Evolutionary conservation across 2,329 filamentous ascomycete species (phyloP), one percentile per base, ranked within the genome.

Genomic region (Thielaviopsis punctulata): DNA sequence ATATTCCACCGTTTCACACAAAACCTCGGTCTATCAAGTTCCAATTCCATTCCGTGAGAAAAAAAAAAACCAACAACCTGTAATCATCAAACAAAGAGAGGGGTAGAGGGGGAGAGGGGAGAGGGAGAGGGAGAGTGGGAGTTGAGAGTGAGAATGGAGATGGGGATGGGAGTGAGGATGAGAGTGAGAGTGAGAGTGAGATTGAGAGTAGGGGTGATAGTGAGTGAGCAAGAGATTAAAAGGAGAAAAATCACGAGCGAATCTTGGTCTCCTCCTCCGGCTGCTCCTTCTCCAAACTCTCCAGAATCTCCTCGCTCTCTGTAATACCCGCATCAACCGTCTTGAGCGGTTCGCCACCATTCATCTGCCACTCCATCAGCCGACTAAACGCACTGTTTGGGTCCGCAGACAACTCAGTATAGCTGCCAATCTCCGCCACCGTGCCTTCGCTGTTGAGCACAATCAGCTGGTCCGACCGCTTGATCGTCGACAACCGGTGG

Each of bases 331-430:
- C 64, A 9, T 62, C 63, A 8, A n/a, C 15, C 5, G n/a, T 46
- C 13, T 2, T 59, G 59, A n/a, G 61, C 63, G 56, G 62, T 52
- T 94, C 87, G 8, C 84, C 84, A 12, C 89, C 90, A 60, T 77
- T 92, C 79, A 96, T 85, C 68, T 98, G 92, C 89, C 89, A 96
- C 67, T 96, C 90, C 92, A 98, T 98, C 51, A 98, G 72, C 68
- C 84, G 92, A 60, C 82, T 90, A 63, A 98, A 98, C 1, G 89
- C 87, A 50, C 90, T 93, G 9, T 83, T 71, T 15, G 77, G 75
- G 55, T 86, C 79, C 4, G 76, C 72, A 50, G 82, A 84, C 21
- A 98, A 75, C 57, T 87, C 77, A 22, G 74, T 69, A 64, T 94
- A 98, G 54, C 82, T 84, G 53, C 92, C 92, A 57, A 85, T 84